Evolutionary conservation across 2,329 filamentous ascomycete genomes (phyloP), one percentile per base, ranked within the genome.

Genomic region (Sarocladium brachiariae): DNA sequence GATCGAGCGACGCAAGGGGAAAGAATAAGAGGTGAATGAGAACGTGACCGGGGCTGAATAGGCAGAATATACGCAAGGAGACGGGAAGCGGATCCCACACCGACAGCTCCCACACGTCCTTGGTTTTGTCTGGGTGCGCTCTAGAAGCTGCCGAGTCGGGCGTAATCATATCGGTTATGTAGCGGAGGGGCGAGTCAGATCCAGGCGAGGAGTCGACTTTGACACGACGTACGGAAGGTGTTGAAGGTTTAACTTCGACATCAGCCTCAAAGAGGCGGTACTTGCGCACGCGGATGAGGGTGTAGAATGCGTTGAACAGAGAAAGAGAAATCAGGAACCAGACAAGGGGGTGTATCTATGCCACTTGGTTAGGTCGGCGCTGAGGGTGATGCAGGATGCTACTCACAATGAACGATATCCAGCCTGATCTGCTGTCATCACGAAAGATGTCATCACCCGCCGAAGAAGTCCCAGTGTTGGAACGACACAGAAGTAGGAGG

Each of bases 41-140:
- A n/a, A 95, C 80, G 68, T 99, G 95, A 0, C 89, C 87, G 0
- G 93, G 93, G 59, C 91, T 95, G 71, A 99, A 97, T 35, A 93
- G 74, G 59, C 89, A 93, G 63, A 96, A 90, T 2, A 97, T 72
- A 33, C 84, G 82, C 50, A 97, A 70, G 41, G 83, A 89, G 31
- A 95, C 77, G 2, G 91, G 89, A 43, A 92, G 78, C 30, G 95
- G 93, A 64, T 97, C 91, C 93, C 93, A 99, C 6, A 97, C 78
- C 2, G 86, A 80, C 47, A 99, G 70, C 67, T 99, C 91, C 93
- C 93, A 99, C 9, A 99, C 93, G 66, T 99, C 91, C 10, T 85
- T 80, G 23, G 80, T 78, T 51, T 84, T 81, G 63, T 93, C 86
- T 0, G 92, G 89, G 67, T 96, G 87, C 24, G 89, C 86, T 62